Base-by-base conservation (phyloP, 2,329 filamentous ascomycete genomes). In the Aureobasidium lini region DNA sequence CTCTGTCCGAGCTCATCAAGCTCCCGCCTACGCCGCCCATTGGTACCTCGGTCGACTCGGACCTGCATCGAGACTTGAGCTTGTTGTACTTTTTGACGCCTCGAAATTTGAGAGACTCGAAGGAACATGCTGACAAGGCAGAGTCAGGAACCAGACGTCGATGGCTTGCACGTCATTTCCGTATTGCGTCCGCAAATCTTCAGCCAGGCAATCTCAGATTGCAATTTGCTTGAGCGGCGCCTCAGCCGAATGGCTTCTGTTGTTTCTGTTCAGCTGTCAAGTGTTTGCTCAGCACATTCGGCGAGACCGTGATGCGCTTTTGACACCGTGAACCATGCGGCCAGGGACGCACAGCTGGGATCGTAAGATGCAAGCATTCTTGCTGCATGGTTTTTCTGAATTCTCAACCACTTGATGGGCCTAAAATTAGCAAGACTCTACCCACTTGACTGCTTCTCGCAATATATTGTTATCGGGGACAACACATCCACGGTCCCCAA, bases 1-100 rank as follows among this genome's bases (percentile, higher is more conserved):
- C 15, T 31, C 23, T 43, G 9, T 28, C n/a, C 39, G 39, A 15
- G 39, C 39, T n/a, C 15, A 18, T 6, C 11, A 43, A 54, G 50
- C 50, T 54, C 9, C 50, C 50, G 39, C 50, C 37, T 13, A 10
- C 44, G 15, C 28, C 44, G 44, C 10, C 44, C 15, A 18, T 40
- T 54, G 50, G 37, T 31, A 32, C 39, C 50, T 54, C 50, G 50
- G 50, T 42, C 37, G 37, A 32, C n/a, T n/a, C 49, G 49, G 37
- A 53, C 49, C 50, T 54, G 50, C 50, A 54, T 54, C 50, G 50
- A 54, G 50, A 54, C 50, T 54, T 42, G 49, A 54, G 50, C 50
- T 43, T 54, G 48, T 52, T 40, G 48, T 31, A 43, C 44, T 47
- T 47, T 47, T 32, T 10, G 44, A 47, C 44, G 50, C 50, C 28